These are phyloP conservation scores for Lachnellula arida DNA, from an alignment of 2,329 filamentous ascomycete genomes.

Conservation along the genomic window DNA sequence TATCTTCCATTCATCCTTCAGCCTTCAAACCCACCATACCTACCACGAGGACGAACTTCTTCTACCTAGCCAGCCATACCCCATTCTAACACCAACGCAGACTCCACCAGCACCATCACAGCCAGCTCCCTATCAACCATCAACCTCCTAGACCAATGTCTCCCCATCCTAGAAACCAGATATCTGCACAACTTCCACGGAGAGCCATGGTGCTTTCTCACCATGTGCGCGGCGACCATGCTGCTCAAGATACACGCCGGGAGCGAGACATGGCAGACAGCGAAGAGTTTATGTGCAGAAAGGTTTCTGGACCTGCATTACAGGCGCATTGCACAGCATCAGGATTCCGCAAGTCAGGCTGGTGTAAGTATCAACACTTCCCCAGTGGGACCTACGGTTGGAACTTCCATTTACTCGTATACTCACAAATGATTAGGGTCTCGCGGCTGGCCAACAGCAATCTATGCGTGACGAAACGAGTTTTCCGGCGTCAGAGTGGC, in stretches of 20 bases:
- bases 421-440: not conserved
- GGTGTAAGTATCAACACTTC: not conserved
- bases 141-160: conserved; percentile 56
- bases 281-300: conserved; percentile 55
- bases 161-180: conserved; percentile 56
- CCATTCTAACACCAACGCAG: conserved; percentile 14
- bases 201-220: conserved; percentile 60
- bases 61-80: not conserved
- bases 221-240: conserved; percentile 57
- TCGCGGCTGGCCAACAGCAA: not conserved
- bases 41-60: not conserved
- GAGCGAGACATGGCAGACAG: conserved; percentile 50
- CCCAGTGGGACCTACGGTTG: not conserved
- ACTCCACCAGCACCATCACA: conserved; percentile 58
- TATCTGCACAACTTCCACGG: conserved; percentile 49
- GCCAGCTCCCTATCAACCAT: conserved; percentile 56
- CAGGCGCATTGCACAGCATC: not conserved
- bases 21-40: not conserved
- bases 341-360: not conserved
- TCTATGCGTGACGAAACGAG: not conserved
- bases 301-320: conserved; percentile 52
- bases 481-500: not conserved
- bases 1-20: not conserved
- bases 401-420: not conserved
- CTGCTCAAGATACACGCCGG: conserved; percentile 56